A percentile compares a stretch with the other conserved stretches of the same genome.
These are phyloP conservation scores for Primulina eburnea DNA, from an alignment of 257 asterid species.

Conservation along the genomic window DNA sequence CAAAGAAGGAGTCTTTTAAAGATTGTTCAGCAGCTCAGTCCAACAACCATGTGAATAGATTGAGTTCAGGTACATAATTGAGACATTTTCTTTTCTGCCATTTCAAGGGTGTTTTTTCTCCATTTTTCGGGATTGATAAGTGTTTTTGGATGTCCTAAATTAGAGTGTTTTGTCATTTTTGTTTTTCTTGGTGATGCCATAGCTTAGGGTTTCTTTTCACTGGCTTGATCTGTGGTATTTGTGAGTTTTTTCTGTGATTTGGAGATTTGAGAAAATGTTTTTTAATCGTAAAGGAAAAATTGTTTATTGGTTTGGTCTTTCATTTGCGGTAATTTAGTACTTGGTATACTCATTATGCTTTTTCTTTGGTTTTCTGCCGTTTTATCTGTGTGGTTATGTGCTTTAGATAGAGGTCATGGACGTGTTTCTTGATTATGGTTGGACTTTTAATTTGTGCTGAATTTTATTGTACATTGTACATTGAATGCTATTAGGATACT, in stretches of 20 bases:
- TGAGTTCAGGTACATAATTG: constrained; percentile 57
- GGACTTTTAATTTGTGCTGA: neutral
- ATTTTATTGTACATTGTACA: too few relatives aligned
- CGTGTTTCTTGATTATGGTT: neutral
- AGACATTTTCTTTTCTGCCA: constrained; percentile 5
- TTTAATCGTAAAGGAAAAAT: neutral
- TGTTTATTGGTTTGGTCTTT: neutral
- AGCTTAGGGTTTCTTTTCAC: neutral
- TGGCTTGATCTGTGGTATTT: neutral
- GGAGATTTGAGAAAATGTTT: neutral
- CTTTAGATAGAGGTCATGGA: neutral
- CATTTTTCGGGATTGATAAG: constrained; percentile 18
- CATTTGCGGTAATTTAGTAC: neutral
- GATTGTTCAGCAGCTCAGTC: constrained; percentile 59
- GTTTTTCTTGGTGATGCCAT: neutral
- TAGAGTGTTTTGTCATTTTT: too few relatives aligned
- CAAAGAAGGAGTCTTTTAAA: constrained; percentile 57
- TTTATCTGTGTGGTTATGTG: neutral
- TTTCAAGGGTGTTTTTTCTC: neutral
- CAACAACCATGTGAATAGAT: constrained; percentile 50
- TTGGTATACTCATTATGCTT: neutral
- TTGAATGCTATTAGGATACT: too few relatives aligned
- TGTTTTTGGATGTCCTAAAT: constrained; percentile 7
- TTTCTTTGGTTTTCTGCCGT: neutral
- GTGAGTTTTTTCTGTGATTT: constrained; percentile 13